These are phyloP conservation scores for Pachyrhizus erosus DNA, from an alignment of 306 rosid genomes.

Conservation along the genomic window DNA sequence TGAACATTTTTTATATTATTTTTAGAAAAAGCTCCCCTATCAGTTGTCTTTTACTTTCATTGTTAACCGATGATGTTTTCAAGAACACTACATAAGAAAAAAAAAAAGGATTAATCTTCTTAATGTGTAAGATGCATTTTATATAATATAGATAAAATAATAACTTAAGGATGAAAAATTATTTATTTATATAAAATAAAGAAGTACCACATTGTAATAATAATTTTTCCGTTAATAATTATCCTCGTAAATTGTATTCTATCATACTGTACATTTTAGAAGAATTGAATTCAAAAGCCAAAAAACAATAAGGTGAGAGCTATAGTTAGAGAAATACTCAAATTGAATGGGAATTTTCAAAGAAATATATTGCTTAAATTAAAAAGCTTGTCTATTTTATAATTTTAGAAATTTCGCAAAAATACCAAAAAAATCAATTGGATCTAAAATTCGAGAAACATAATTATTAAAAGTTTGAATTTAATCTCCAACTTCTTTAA, in stretches of 20 bases:
- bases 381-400: background rate
- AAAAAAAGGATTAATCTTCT: background rate
- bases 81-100: background rate
- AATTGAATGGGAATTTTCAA: background rate
- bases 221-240: background rate
- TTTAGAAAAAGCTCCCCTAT: no score
- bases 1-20: background rate
- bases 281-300: background rate
- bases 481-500: background rate
- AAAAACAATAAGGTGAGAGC: no score
- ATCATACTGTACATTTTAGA: background rate
- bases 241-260: background rate
- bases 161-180: background rate
- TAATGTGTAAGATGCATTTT: background rate
- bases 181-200: slow-evolving; percentile 7
- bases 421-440: background rate
- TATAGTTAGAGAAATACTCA: background rate
- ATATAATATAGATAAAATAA: background rate
- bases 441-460: slow-evolving; percentile 13
- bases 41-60: background rate
- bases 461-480: slow-evolving; percentile 34
- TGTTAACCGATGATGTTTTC: background rate
- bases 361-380: background rate
- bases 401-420: background rate
- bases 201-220: background rate